Base-by-base conservation (phyloP, 148 eudicot genomes). In the Tetragonia tetragonoides region DNA sequence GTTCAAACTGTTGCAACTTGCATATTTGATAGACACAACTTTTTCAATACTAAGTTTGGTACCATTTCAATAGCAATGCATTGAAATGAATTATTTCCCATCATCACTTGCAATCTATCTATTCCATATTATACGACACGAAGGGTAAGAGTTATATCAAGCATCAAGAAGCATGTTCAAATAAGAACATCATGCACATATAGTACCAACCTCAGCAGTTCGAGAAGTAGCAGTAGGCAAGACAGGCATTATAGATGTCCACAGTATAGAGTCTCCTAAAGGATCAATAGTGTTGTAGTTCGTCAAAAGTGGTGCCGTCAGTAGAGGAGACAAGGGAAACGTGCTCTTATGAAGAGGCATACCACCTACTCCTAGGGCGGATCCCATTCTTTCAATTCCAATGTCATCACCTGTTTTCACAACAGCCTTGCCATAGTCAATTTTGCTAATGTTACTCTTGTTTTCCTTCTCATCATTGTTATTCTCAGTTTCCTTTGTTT, bases 261-360 rank as follows among this genome's bases (percentile, higher is more conserved):
- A 93, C 46, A 93, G 90, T 66, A 79, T 76, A 53, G 97, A 93
- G 56, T 95, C 99, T 6, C 88, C 79, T 69, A 95, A 87, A 53
- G 92, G 91, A 81, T 93, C 97, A 11, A 93, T 81, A 14, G 86
- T 60, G 73, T 81, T 93, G 84, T 93, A 93, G 72, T 75, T 89
- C 59, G 99, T 91, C 79, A 93, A 72, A 75, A 93, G 92, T 23
- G 97, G 97, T 57, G 96, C 94, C 59, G 97, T 85, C 77, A 95
- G 73, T 70, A 93, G 84, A 54, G 94, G 81, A 72, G 90, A 72
- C 80, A 93, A 81, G 21, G 92, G 92, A 77, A 86, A 90, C 80
- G 82, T 57, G 85, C 73, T 89, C 77, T 94, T 91, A 70, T 91
- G 90, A 73, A 90, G 83, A 61, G 87, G 70, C 78, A 87, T 54